phyloP scores from a whole-genome alignment of 1,284 basidiomycete species.

The Ustilago vetiveriae region DNA sequence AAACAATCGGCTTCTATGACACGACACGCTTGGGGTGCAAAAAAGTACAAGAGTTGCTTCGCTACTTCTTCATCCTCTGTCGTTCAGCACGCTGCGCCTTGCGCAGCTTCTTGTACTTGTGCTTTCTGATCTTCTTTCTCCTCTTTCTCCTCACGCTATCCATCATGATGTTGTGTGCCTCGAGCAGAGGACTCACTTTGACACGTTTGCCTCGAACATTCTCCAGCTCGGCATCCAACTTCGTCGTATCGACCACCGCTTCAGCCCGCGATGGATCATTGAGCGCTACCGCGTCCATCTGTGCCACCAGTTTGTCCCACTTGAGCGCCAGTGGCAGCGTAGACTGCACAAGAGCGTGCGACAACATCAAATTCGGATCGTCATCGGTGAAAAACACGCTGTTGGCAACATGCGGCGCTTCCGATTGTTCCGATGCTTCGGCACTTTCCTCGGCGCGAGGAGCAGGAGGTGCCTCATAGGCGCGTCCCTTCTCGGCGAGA shows the following conservation, averaged over 20 bases:
- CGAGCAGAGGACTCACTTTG: conserved; percentile 34
- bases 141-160: conserved; percentile 65
- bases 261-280: conserved; percentile 21
- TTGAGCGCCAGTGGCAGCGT: conserved; percentile 52
- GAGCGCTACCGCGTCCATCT: conserved; percentile 53
- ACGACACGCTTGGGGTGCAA: neutral
- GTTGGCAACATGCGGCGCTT: conserved; percentile 21
- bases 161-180: conserved; percentile 51
- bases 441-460: conserved; percentile 8
- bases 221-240: conserved; percentile 41
- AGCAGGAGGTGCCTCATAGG: conserved; percentile 57
- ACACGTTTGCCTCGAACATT: conserved; percentile 2
- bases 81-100: conserved; percentile 63
- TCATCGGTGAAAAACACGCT: conserved; percentile 50
- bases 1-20: conserved; percentile 1
- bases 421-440: conserved; percentile 6
- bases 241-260: conserved; percentile 30
- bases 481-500: conserved; percentile 59
- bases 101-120: conserved; percentile 67
- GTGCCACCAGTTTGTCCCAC: conserved; percentile 55
- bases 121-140: conserved; percentile 67
- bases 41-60: neutral
- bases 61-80: conserved; percentile 59
- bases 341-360: conserved; percentile 63
- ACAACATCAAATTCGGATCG: conserved; percentile 61